These are phyloP conservation scores for Ceratobasidium sp. DNA, from an alignment of 1,284 basidiomycete species.

Conservation along the genomic window DNA sequence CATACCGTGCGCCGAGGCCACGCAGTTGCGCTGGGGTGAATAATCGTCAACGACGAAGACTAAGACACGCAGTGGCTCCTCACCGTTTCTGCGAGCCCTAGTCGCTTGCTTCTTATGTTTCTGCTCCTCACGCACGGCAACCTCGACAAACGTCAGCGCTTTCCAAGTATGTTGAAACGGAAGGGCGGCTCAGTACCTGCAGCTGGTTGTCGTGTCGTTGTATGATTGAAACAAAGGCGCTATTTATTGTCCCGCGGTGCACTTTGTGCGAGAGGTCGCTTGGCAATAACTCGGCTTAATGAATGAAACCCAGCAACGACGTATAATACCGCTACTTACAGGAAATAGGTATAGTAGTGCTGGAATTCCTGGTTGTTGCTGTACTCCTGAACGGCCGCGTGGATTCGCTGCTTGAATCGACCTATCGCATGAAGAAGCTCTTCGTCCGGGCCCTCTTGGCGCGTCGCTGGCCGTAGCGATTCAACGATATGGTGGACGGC, in stretches of 20 bases:
- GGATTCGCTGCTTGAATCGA: too few species aligned
- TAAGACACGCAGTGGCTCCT: not conserved
- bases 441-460: too few species aligned
- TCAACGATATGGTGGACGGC: too few species aligned
- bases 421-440: too few species aligned
- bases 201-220: not conserved
- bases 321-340: not conserved
- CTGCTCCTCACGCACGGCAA: too few species aligned
- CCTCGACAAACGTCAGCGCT: too few species aligned
- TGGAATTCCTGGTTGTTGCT: not conserved
- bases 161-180: too few species aligned
- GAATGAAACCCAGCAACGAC: too few species aligned
- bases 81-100: not conserved
- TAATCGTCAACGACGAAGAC: not conserved
- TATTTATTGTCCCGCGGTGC: not conserved
- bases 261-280: conserved; percentile 12
- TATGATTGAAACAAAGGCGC: not conserved
- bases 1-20: not conserved
- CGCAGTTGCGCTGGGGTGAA: not conserved
- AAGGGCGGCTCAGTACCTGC: not conserved
- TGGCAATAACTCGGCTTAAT: too few species aligned
- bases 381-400: not conserved
- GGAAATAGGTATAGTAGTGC: conserved; percentile 13
- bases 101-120: not conserved
- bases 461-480: too few species aligned